phyloP scores from a whole-genome alignment of 148 eudicot genomes.

The Limonium bicolor region DNA sequence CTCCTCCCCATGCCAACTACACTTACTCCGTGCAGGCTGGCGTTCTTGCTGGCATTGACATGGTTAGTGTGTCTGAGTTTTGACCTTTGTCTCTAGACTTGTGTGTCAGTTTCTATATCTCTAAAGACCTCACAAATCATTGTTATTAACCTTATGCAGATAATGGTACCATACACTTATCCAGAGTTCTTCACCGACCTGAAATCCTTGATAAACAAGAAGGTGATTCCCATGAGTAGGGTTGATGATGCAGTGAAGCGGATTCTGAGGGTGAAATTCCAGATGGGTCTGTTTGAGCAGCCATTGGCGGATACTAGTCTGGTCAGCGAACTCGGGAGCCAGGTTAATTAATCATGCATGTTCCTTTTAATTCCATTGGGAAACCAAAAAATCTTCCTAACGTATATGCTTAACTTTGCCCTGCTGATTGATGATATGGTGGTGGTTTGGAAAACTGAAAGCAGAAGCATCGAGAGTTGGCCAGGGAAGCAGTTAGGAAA shows the following conservation, averaged over 20 bases:
- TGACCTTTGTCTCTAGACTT: no score
- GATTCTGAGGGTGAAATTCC: constrained; percentile 48
- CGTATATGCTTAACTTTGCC: neutral
- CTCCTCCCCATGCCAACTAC: constrained; percentile 1
- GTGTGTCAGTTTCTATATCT: neutral
- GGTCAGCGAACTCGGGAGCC: constrained; percentile 33
- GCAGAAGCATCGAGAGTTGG: constrained; percentile 29
- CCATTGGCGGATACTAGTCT: constrained; percentile 44
- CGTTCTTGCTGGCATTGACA: constrained; percentile 3
- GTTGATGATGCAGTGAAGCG: constrained; percentile 56
- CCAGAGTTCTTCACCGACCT: constrained; percentile 32
- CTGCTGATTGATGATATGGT: constrained; percentile 2
- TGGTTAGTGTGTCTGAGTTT: neutral
- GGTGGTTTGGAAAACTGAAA: no score
- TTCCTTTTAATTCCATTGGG: neutral
- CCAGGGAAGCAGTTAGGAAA: constrained; percentile 39
- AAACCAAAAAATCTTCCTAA: neutral
- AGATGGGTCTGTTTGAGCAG: constrained; percentile 49
- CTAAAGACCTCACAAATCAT: neutral
- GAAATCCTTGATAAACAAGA: constrained; percentile 28
- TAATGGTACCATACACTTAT: constrained; percentile 42
- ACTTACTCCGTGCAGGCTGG: neutral
- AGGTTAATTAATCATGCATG: constrained; percentile 11
- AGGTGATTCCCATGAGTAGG: constrained; percentile 40
- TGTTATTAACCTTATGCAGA: constrained; percentile 15